Conservation (phyloP, 1,284 basidiomycete genomes). For the Cryptococcus sp. region DNA sequence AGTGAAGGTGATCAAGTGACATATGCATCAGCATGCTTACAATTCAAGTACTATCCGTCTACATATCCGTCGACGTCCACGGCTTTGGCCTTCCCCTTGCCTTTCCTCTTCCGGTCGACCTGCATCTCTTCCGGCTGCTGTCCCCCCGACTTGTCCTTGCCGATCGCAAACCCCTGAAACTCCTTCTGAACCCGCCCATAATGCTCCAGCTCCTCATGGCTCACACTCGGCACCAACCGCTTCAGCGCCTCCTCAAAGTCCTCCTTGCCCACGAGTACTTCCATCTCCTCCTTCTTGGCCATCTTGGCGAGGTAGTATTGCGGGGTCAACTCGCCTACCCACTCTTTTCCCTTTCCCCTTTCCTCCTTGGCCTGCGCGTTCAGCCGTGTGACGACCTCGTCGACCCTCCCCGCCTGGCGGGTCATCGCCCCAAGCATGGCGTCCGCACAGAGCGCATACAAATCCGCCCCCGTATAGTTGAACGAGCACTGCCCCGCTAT, state of each 20-base stretch:
- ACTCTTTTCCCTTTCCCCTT: constrained; percentile 62
- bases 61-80: background rate
- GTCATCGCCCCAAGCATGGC: constrained; percentile 95
- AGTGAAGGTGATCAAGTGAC: too few species aligned
- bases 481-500: constrained; percentile 80
- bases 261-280: constrained; percentile 37
- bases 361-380: constrained; percentile 7
- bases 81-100: constrained; percentile 2
- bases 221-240: constrained; percentile 82
- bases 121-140: background rate
- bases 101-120: background rate
- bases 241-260: constrained; percentile 69
- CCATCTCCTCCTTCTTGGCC: constrained; percentile 67
- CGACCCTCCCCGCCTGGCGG: constrained; percentile 75
- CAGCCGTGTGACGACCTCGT: constrained; percentile 62
- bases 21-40: background rate
- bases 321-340: constrained; percentile 59
- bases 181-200: constrained; percentile 71
- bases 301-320: constrained; percentile 92
- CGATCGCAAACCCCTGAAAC: constrained; percentile 54
- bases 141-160: constrained; percentile 1
- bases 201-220: constrained; percentile 81
- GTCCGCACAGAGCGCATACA: constrained; percentile 96
- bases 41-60: background rate
- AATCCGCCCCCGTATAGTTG: constrained; percentile 95